A percentile compares a stretch with the other conserved stretches of the same genome.
phyloP scores from a whole-genome alignment of 495 filamentous ascomycete genomes.

The Penicilliopsis zonata region DNA sequence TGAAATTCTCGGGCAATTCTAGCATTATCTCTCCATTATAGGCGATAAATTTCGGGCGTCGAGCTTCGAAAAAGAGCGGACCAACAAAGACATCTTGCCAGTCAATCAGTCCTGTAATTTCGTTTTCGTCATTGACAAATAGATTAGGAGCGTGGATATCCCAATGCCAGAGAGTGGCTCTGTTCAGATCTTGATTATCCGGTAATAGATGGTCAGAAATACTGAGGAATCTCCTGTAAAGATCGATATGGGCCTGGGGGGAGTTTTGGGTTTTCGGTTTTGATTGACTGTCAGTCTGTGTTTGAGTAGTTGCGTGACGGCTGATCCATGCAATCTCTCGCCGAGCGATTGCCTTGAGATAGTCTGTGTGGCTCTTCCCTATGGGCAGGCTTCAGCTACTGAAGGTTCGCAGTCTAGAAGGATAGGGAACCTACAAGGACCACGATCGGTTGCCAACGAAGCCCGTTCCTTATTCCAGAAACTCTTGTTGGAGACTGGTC shows the following conservation, averaged over 20 bases:
- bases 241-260: slow-evolving; percentile 8
- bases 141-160: slow-evolving; percentile 25
- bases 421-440: slow-evolving; percentile 15
- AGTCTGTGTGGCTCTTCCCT: slow-evolving; percentile 13
- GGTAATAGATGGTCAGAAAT: slow-evolving; percentile 16
- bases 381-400: slow-evolving; percentile 6
- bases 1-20: slow-evolving; percentile 13
- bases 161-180: slow-evolving; percentile 18
- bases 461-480: slow-evolving; percentile 18
- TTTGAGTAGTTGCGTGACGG: slow-evolving; percentile 10
- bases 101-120: slow-evolving; percentile 20
- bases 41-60: slow-evolving; percentile 12
- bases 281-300: slow-evolving; percentile 6
- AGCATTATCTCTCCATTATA: slow-evolving; percentile 14
- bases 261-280: slow-evolving; percentile 9
- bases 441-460: slow-evolving; percentile 13
- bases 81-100: slow-evolving; percentile 16
- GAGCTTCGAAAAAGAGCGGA: slow-evolving; percentile 15
- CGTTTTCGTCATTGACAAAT: slow-evolving; percentile 13
- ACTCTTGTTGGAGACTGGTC: slow-evolving; percentile 12
- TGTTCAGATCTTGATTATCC: slow-evolving; percentile 7
- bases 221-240: slow-evolving; percentile 13
- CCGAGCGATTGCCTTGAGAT: slow-evolving; percentile 9
- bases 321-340: slow-evolving; percentile 16
- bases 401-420: background rate